Evolutionary conservation across 768 basidiomycete species (phyloP).

Genomic region (Agrocybe pediades): DNA sequence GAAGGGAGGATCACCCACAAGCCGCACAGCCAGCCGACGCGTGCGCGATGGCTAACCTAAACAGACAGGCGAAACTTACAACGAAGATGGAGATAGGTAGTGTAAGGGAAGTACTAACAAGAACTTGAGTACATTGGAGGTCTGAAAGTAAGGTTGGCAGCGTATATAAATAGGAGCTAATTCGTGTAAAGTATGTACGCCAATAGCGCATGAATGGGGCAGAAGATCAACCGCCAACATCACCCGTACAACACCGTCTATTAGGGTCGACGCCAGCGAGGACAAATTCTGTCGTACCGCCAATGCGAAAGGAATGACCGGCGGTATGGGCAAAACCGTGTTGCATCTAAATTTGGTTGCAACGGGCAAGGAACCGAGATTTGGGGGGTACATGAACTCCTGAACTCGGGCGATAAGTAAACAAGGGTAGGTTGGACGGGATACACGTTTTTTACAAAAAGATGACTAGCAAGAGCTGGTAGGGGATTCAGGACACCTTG

Average conservation of each 20-base stretch:
- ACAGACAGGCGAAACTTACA: too few relatives aligned
- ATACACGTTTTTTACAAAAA: conserved; percentile 8
- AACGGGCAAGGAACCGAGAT: conserved; percentile 17
- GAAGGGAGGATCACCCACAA: too few relatives aligned
- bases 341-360: conserved; percentile 27
- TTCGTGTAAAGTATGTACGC: conserved; percentile 20
- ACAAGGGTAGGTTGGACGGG: conserved; percentile 14
- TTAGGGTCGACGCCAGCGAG: conserved; percentile 28
- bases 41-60: too few relatives aligned
- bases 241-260: conserved; percentile 30
- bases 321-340: conserved; percentile 14
- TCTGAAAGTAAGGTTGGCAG: too few relatives aligned
- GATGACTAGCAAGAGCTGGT: conserved; percentile 11
- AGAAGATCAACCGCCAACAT: conserved; percentile 35
- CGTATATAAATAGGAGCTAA: conserved; percentile 21
- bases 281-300: conserved; percentile 34
- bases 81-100: too few relatives aligned
- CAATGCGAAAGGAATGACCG: conserved; percentile 36
- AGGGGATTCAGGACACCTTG: conserved; percentile 19
- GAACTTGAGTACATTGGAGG: too few relatives aligned
- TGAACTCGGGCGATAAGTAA: conserved; percentile 5
- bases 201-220: conserved; percentile 35
- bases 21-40: too few relatives aligned
- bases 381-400: conserved; percentile 15
- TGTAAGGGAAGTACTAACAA: too few relatives aligned